These are phyloP conservation scores for Solanum hybrid DNA, from an alignment of 305 asterid genomes.

Conservation along the genomic window DNA sequence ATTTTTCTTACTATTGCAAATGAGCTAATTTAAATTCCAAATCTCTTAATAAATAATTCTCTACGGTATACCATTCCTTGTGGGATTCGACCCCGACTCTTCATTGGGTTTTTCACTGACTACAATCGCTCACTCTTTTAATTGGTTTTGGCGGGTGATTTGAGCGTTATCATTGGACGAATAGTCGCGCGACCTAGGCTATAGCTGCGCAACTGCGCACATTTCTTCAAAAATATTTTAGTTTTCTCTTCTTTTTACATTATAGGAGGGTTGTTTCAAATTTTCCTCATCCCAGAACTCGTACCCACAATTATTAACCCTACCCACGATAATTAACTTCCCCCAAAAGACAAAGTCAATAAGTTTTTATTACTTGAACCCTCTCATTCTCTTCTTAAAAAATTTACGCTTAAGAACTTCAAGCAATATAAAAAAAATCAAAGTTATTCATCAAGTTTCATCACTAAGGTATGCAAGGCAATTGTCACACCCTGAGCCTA, in stretches of 20 bases:
- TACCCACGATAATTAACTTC: neutral
- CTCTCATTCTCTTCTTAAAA: neutral
- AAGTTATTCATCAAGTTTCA: neutral
- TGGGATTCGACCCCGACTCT: too few species aligned
- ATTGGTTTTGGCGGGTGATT: too few species aligned
- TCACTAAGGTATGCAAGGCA: neutral
- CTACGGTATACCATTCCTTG: too few species aligned
- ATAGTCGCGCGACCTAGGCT: neutral
- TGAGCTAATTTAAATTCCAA: too few species aligned
- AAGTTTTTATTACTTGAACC: neutral
- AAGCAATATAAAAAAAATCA: neutral
- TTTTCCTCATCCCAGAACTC: neutral
- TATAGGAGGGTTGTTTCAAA: neutral
- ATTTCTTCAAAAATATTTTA: neutral
- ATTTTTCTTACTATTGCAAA: too few species aligned
- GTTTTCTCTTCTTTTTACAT: neutral
- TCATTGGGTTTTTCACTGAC: too few species aligned
- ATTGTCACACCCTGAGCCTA: neutral
- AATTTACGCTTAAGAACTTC: neutral
- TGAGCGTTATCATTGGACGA: neutral
- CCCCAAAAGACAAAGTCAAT: neutral
- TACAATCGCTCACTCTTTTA: too few species aligned
- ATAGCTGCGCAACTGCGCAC: neutral
- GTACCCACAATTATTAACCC: neutral
- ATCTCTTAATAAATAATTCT: too few species aligned